Evolutionary conservation across 176 grass and related monocot genomes (phyloP).

Genomic region (Echinochloa phyllopogon): DNA sequence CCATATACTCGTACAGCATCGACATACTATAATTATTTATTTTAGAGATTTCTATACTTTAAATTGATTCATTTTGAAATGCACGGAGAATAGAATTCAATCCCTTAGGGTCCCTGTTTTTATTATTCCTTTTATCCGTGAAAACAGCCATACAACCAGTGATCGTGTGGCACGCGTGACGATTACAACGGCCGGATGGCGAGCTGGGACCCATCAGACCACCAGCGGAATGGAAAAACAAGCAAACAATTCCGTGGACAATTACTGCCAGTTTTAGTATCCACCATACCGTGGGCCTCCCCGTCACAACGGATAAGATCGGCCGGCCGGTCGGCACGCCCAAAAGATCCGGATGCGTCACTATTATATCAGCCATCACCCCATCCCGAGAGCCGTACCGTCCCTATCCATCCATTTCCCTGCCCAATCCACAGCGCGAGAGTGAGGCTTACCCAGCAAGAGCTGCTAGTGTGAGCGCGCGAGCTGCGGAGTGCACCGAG

Average conservation of each 20-base stretch:
- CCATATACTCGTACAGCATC: too few relatives aligned
- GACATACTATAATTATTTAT: too few relatives aligned
- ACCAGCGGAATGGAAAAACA: neutral
- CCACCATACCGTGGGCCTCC: neutral
- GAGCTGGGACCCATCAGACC: neutral
- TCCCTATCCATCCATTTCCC: neutral
- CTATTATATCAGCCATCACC: neutral
- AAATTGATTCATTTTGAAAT: too few relatives aligned
- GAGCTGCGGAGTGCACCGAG: neutral
- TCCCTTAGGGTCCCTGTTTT: too few relatives aligned
- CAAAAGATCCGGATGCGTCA: neutral
- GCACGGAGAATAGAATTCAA: too few relatives aligned
- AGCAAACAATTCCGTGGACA: neutral
- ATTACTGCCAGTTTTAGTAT: neutral
- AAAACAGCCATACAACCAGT: too few relatives aligned
- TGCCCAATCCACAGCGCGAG: neutral
- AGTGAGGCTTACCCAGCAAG: neutral
- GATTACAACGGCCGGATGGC: neutral
- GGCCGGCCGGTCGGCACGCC: neutral
- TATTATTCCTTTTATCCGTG: too few relatives aligned
- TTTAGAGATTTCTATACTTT: too few relatives aligned
- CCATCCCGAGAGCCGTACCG: neutral
- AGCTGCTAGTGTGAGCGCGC: neutral
- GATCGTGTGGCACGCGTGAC: too few relatives aligned
- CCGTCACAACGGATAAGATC: conserved; percentile 25